These are phyloP conservation scores for Bocquillonia castaneifolia DNA, from an alignment of 441 rosid species.

Conservation along the genomic window DNA sequence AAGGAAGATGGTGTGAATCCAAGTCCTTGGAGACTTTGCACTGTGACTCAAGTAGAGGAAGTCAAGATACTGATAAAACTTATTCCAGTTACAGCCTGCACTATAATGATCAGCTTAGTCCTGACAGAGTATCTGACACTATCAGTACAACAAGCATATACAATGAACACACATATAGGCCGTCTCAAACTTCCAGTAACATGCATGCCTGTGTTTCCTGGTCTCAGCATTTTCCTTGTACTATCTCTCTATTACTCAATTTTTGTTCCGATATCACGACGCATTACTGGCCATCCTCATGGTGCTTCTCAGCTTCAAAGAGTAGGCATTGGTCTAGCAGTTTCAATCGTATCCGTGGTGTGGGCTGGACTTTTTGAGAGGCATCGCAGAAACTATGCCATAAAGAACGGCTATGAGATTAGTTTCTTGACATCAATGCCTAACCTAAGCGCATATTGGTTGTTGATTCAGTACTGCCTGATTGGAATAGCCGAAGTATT, in stretches of 20 bases:
- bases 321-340: constrained; percentile 78
- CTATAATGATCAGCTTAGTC: constrained; percentile 56
- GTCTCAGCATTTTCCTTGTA: constrained; percentile 73
- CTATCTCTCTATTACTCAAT: constrained; percentile 66
- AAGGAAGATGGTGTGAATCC: constrained; percentile 71
- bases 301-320: constrained; percentile 97
- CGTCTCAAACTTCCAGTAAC: constrained; percentile 78
- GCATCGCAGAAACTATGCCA: constrained; percentile 68
- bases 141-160: constrained; percentile 86
- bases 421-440: constrained; percentile 67
- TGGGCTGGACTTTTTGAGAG: constrained; percentile 80
- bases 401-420: constrained; percentile 48
- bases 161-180: constrained; percentile 70
- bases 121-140: constrained; percentile 84
- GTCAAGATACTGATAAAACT: constrained; percentile 75
- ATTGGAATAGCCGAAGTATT: constrained; percentile 89
- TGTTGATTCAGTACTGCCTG: constrained; percentile 79
- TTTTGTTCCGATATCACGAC: constrained; percentile 66
- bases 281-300: constrained; percentile 77
- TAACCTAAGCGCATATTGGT: constrained; percentile 73
- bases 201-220: constrained; percentile 91
- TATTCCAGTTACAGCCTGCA: constrained; percentile 76
- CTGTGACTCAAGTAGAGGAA: constrained; percentile 95
- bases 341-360: constrained; percentile 60
- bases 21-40: constrained; percentile 85